Evolutionary conservation across 768 basidiomycete genomes (phyloP), one percentile per base, ranked within the genome.

Genomic region (Termitomyces sp.): DNA sequence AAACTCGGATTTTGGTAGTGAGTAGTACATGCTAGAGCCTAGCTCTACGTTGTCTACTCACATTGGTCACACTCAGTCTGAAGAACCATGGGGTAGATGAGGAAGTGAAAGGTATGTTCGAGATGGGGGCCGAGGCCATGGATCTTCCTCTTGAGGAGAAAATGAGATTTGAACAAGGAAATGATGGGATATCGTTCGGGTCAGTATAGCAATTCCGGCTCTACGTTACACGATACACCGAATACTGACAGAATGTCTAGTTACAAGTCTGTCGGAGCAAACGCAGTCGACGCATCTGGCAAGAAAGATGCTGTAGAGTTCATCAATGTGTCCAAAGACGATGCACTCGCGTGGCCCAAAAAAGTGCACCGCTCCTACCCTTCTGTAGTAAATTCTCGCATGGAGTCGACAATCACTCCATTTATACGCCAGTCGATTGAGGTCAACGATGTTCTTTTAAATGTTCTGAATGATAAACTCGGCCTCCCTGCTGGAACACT

Each of bases 1-100:
- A 72, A 77, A 42, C 71, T 85, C 1, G 84, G 84, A 2, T 86
- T 88, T 64, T 88, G 84, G 82, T 86, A 85, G 81, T 83, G 63
- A 64, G 82, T 78, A 11, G 4, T 31, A 3, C n/a, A 7, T 16
- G 49, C 47, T 39, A 29, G 29, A 27, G 29, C 46, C 18, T 12
- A 33, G 25, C 38, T 50, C n/a, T 18, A 2, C 44, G 16, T 39
- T 13, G 27, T 5, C 1, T 35, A 9, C 25, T 13, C 44, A n/a
- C 18, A 9, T 36, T n/a, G 25, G 27, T 36, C 16, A 18, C 15
- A 22, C 16, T 10, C 48, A 83, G 82, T 56, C 63, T 85, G 38
- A 81, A 79, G 62, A 83, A 84, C 56, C 81, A 85, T 60, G 83
- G 77, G 3, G 75, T 72, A 3, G 76, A 80, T 40, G 69, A 75